A percentile compares a stretch with the other conserved stretches of the same genome.
Conservation (phyloP, 2,329 filamentous ascomycete species). For the Colletotrichum karsti region DNA sequence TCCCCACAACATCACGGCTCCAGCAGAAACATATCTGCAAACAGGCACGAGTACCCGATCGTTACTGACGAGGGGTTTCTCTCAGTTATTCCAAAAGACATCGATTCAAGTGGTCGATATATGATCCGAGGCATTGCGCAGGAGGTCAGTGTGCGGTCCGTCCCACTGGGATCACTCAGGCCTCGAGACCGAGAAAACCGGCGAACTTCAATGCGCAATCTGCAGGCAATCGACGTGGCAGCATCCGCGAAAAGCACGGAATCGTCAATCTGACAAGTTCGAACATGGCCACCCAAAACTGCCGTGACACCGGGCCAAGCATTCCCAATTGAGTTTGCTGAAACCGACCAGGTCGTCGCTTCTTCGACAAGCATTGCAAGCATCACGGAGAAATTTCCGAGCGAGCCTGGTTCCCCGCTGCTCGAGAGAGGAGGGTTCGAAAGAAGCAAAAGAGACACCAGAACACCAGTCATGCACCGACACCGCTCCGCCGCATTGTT, state of each 20-base stretch:
- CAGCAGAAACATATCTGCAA: neutral
- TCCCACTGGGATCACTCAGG: neutral
- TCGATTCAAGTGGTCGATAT: neutral
- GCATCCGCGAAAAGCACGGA: neutral
- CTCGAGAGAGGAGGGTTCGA: neutral
- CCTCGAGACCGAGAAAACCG: neutral
- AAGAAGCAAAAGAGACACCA: neutral
- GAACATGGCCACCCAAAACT: constrained; percentile 14
- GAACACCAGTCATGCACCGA: constrained; percentile 12
- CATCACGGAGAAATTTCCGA: constrained; percentile 21
- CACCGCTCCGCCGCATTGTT: constrained; percentile 20
- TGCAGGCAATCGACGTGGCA: neutral
- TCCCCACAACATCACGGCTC: neutral
- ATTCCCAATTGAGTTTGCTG: constrained; percentile 24
- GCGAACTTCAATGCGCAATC: neutral
- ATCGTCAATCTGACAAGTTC: neutral
- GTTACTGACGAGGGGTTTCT: neutral
- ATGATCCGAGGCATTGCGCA: neutral
- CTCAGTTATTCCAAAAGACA: neutral
- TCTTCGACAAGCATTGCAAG: constrained; percentile 24
- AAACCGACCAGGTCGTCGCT: constrained; percentile 19
- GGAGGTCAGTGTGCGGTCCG: neutral
- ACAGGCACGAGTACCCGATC: neutral
- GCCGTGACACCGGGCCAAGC: constrained; percentile 25
- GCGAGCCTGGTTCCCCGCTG: constrained; percentile 7